Percentiles rank a stretch among this genome's conserved stretches.
Conservation (phyloP, 176 grass and related monocot species). For the Triticum dicoccoides region DNA sequence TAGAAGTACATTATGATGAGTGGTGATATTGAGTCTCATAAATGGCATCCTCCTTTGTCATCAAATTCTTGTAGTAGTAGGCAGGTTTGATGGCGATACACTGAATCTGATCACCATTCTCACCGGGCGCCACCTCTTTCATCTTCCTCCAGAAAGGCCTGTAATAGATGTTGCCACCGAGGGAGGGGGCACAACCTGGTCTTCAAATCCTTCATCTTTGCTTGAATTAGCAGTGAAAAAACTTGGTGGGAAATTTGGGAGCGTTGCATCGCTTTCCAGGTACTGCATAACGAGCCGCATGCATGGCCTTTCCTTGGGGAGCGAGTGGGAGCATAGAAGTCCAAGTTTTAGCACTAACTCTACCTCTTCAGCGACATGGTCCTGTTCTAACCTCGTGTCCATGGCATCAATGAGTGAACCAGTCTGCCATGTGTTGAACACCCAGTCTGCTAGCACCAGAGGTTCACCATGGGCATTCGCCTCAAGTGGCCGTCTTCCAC, state of each 20-base stretch:
- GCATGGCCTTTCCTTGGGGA: not conserved
- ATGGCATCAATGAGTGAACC: not conserved
- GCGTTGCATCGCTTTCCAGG: not conserved
- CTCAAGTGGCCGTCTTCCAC: not conserved
- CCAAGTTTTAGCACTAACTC: slow-evolving; percentile 18
- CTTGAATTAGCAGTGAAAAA: slow-evolving; percentile 3
- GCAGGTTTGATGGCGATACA: not conserved
- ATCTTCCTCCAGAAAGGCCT: not conserved
- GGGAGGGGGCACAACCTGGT: not conserved
- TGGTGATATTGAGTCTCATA: not conserved
- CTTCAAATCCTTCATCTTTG: not conserved
- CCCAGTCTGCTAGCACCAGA: not conserved
- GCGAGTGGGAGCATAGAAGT: not conserved
- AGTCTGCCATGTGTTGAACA: not conserved
- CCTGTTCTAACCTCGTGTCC: not conserved
- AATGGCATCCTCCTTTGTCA: not conserved
- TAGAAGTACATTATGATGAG: not conserved
- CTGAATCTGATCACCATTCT: not conserved
- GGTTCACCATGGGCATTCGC: not conserved
- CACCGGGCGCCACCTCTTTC: not conserved
- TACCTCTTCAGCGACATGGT: not conserved
- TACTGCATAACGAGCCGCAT: slow-evolving; percentile 9
- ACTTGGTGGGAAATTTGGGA: not conserved
- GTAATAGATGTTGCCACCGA: not conserved
- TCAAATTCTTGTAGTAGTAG: not conserved